phyloP scores from a whole-genome alignment of 306 rosid species.

The Cucurbita maxima region DNA sequence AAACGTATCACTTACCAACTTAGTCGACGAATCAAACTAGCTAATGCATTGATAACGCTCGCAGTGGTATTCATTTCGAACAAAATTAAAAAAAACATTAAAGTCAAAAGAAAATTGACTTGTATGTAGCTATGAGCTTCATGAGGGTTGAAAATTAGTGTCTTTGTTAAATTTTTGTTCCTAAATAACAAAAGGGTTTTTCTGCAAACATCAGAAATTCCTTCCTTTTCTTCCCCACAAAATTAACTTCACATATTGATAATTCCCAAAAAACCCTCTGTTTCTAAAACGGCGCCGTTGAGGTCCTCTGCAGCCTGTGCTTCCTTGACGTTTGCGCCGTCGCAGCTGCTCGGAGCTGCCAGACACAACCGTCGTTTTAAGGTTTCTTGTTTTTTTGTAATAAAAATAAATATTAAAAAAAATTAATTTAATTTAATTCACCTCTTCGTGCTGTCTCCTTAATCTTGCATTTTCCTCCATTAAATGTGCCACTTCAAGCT shows the following conservation, averaged over 20 bases:
- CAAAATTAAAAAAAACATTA: neutral
- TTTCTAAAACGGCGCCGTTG: conserved; percentile 74
- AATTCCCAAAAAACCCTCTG: neutral
- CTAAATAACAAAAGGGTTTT: neutral
- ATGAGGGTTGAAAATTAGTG: neutral
- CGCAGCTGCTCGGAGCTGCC: conserved; percentile 18
- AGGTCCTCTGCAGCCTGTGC: conserved; percentile 34
- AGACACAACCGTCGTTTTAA: neutral
- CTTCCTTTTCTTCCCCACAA: neutral
- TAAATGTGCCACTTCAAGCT: conserved; percentile 39
- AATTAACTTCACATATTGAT: neutral
- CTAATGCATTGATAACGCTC: neutral
- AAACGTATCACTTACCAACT: neutral
- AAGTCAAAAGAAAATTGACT: neutral
- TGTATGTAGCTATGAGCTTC: neutral
- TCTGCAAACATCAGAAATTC: neutral
- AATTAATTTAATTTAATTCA: neutral
- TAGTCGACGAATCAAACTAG: neutral
- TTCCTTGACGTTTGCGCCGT: conserved; percentile 29
- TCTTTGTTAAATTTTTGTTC: neutral
- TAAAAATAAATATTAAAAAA: too few species aligned
- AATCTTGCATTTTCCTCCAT: conserved; percentile 56
- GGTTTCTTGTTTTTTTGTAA: neutral
- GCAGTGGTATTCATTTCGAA: neutral
- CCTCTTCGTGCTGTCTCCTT: conserved; percentile 51